phyloP scores from a whole-genome alignment of 2,329 filamentous ascomycete genomes.

The Colletotrichum tofieldiae region DNA sequence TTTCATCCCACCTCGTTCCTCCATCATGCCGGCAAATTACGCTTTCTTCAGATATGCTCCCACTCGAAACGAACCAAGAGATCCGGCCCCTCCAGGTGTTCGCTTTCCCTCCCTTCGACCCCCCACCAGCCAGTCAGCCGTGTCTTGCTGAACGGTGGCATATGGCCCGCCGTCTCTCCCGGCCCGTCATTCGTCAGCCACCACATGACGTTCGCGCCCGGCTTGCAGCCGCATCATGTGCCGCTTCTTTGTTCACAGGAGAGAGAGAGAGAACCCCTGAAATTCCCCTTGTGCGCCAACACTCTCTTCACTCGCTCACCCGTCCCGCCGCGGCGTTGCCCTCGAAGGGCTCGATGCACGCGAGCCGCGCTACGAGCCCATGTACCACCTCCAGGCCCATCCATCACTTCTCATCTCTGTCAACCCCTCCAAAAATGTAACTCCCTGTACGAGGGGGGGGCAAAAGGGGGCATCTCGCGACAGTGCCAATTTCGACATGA shows the following conservation, averaged over 20 bases:
- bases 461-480: conserved; percentile 28
- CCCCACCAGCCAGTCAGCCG: conserved; percentile 22
- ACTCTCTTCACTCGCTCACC: conserved; percentile 2
- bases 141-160: conserved; percentile 9
- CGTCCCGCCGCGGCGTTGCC: conserved; percentile 2
- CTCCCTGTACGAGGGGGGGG: neutral
- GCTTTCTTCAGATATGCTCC: neutral
- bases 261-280: conserved; percentile 11
- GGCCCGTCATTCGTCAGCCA: conserved; percentile 34
- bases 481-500: conserved; percentile 35
- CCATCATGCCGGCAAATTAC: conserved; percentile 37
- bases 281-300: conserved; percentile 5
- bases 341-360: neutral
- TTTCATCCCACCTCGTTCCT: conserved; percentile 7
- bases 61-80: conserved; percentile 33
- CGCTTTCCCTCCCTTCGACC: neutral
- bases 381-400: neutral
- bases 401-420: conserved; percentile 30
- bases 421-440: conserved; percentile 25
- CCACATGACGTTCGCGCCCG: conserved; percentile 40
- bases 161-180: neutral
- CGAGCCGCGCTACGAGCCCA: conserved; percentile 4
- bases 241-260: conserved; percentile 31
- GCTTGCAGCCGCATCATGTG: conserved; percentile 40
- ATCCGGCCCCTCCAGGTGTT: conserved; percentile 20